Base-by-base conservation (phyloP, 2,329 filamentous ascomycete genomes). In the Xylariaceae sp. region DNA sequence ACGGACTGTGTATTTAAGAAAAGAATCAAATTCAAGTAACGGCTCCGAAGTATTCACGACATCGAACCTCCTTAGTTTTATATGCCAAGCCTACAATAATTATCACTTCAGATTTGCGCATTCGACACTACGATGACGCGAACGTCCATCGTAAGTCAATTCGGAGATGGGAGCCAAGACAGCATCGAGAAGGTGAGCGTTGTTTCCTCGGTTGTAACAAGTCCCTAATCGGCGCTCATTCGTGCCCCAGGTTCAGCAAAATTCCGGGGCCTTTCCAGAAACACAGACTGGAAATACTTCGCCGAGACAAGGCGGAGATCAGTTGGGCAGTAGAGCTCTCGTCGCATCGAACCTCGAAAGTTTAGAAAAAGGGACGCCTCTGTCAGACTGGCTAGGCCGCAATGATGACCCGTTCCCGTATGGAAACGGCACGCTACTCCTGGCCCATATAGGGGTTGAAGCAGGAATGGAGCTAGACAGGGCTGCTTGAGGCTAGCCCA, bases 371-470 rank as follows among this genome's bases (percentile, higher is more conserved):
- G 31, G 29, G 45, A 16, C n/a, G 4, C 39, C 37, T 7, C 26
- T 50, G n/a, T 49, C 29, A 9, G 29, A 55, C 29, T 44, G 39
- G 45, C 17, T 49, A 9, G n/a, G 11, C 26, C 45, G 45, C 4
- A 24, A 26, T n/a, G 45, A 49, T 39, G 52, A 49, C 52, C 29
- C 45, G 17, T 55, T 55, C 33, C 44, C 52, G 7, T 55, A 43
- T 12, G 28, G 37, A 31, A 49, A 36, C 16, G 4, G 12, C 29
- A n/a, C 28, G 29, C 36, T 28, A 23, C 9, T 40, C 9, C 16
- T 17, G 14, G 12, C 26, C 11, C 12, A 31, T 6, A 31, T 44
- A 6, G 24, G 26, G 6, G n/a, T n/a, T n/a, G n/a, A n/a, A n/a
- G n/a, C n/a, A n/a, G n/a, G n/a, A n/a, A n/a, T n/a, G n/a, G n/a